Evolutionary conservation across 2,329 filamentous ascomycete species (phyloP), one percentile per base, ranked within the genome.

Genomic region (Fusarium pseudonygamai): DNA sequence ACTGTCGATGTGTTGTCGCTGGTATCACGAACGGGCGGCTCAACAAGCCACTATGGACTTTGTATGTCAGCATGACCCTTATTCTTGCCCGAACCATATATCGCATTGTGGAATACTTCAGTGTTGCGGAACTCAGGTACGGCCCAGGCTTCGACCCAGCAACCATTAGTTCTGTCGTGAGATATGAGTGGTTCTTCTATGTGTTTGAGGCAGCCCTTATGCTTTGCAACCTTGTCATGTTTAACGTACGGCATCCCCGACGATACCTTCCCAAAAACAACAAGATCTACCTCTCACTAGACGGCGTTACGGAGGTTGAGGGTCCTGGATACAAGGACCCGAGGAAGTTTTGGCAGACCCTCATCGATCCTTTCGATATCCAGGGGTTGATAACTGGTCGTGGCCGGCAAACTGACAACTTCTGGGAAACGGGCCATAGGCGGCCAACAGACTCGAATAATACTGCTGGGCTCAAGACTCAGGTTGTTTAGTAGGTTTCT

Each of bases 111-210:
- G 88, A 91, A 79, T 90, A 88, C 80, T 90, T 89, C 70, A 83
- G 82, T 57, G 77, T 87, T n/a, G 81, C 84, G 1, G 78, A 86
- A 18, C 80, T 82, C 28, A 81, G 81, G 12, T 81, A 79, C 47
- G 80, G 82, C 36, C 77, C 83, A 14, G 80, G 78, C 6, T 80
- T 84, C 53, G 83, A 85, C 40, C 78, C 80, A 7, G 72, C 58
- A 36, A 75, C 72, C 3, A 69, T 87, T 4, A 85, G 82, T 16
- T 84, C 86, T 0, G 79, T 88, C 28, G 67, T 90, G n/a, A 83
- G 87, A 28, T 87, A 89, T 71, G 88, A 91, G 78, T 88, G 85
- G 84, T 90, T 85, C 78, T 90, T 90, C 69, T 89, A 87, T 74
- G 82, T 90, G 26, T 90, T 90, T 65, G 88, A 91, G 79, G 86